A percentile compares a stretch with the other conserved stretches of the same genome.
phyloP scores from a whole-genome alignment of 805 yeast species.

The Zygosaccharomyces kombuchaensis region DNA sequence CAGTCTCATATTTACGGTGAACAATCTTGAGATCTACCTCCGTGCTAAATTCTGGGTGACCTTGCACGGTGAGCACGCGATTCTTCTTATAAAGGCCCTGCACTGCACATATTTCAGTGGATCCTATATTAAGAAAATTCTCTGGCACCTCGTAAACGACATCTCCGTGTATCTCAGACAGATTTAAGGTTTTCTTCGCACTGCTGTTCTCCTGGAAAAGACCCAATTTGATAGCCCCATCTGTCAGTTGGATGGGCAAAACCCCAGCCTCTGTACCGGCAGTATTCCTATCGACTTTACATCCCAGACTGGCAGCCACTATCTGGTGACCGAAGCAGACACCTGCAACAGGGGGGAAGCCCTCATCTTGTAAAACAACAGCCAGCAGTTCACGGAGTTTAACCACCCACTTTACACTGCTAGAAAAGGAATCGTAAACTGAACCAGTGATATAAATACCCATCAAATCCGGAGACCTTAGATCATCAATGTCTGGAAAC shows the following conservation, averaged over 20 bases:
- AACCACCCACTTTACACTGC: constrained; percentile 39
- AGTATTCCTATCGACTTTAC: constrained; percentile 51
- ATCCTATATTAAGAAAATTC: constrained; percentile 45
- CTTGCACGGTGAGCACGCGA: constrained; percentile 68
- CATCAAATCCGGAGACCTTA: constrained; percentile 13
- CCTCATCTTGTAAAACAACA: constrained; percentile 12
- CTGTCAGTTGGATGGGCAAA: constrained; percentile 45
- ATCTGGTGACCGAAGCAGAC: constrained; percentile 89
- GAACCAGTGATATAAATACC: constrained; percentile 50
- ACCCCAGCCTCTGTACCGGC: constrained; percentile 74
- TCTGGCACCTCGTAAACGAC: constrained; percentile 44
- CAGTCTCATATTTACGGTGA: neutral
- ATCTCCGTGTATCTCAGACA: constrained; percentile 60
- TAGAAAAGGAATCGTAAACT: constrained; percentile 41
- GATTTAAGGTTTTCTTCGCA: constrained; percentile 29
- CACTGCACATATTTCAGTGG: constrained; percentile 48
- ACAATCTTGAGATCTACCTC: constrained; percentile 20
- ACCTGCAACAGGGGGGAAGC: constrained; percentile 53
- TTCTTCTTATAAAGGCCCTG: constrained; percentile 63
- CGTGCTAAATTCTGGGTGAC: constrained; percentile 77
- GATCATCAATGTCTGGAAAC: constrained; percentile 24
- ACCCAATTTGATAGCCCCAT: constrained; percentile 23
- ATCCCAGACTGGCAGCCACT: constrained; percentile 61
- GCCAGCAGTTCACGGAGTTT: constrained; percentile 37
- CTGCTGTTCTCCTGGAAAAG: constrained; percentile 10